Evolutionary conservation across 176 grass and related monocot species (phyloP).

Genomic region (Carex kokanica): DNA sequence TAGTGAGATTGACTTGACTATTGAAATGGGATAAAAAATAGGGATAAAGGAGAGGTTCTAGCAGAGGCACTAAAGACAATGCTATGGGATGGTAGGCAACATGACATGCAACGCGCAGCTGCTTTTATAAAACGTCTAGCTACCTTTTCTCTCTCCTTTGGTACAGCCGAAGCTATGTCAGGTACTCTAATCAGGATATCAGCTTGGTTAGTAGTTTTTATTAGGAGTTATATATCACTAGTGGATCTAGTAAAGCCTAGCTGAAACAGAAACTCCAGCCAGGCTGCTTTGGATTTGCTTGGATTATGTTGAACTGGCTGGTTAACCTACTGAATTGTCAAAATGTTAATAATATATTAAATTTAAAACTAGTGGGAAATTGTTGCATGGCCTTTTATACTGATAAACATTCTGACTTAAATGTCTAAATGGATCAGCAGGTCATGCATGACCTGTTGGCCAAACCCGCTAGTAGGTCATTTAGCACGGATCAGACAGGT

Average conservation of each 20-base stretch:
- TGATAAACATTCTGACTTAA: conserved; percentile 3
- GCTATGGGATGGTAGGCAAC: conserved; percentile 88
- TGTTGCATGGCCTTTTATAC: background rate
- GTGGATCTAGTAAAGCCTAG: background rate
- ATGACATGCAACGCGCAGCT: conserved; percentile 83
- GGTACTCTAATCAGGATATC: conserved; percentile 33
- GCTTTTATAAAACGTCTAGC: conserved; percentile 93
- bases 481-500: background rate
- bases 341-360: background rate
- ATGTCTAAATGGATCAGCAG: background rate
- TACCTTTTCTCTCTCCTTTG: conserved; percentile 81
- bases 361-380: background rate
- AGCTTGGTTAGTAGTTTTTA: background rate
- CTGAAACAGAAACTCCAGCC: background rate
- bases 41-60: conserved; percentile 75
- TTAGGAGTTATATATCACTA: background rate
- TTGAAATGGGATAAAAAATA: conserved; percentile 20
- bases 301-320: background rate
- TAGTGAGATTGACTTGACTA: background rate
- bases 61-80: conserved; percentile 88
- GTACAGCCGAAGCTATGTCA: conserved; percentile 76
- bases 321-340: background rate
- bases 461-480: background rate
- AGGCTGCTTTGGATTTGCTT: background rate
- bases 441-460: background rate